These are phyloP conservation scores for Tephrocybe sp. DNA, from an alignment of 768 basidiomycete species.

Conservation along the genomic window DNA sequence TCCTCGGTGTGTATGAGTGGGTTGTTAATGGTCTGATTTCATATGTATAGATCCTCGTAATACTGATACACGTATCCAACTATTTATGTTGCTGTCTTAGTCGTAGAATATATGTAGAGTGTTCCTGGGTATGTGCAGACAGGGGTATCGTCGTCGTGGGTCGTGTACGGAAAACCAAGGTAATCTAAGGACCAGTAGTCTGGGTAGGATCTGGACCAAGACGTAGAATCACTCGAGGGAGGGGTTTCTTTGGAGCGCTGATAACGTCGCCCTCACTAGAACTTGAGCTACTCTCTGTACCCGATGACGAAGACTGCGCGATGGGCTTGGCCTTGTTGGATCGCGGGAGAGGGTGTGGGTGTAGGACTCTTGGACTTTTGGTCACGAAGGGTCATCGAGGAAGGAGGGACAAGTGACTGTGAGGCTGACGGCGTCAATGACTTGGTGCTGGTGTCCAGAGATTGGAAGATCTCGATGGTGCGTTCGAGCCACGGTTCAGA, in stretches of 20 bases:
- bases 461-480: slow-evolving; percentile 46
- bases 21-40: slow-evolving; percentile 51
- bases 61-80: too few relatives aligned
- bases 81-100: too few relatives aligned
- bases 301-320: background rate
- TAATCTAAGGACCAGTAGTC: too few relatives aligned
- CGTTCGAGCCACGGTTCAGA: slow-evolving; percentile 61
- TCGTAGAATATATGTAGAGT: too few relatives aligned
- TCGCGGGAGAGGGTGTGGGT: slow-evolving; percentile 9
- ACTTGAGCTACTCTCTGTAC: slow-evolving; percentile 18
- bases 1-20: slow-evolving; percentile 96
- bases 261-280: slow-evolving; percentile 32
- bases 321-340: background rate
- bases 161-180: too few relatives aligned
- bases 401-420: slow-evolving; percentile 1
- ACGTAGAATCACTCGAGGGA: slow-evolving; percentile 32
- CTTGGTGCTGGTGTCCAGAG: slow-evolving; percentile 35
- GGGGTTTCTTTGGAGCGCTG: slow-evolving; percentile 43
- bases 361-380: slow-evolving; percentile 14
- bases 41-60: background rate
- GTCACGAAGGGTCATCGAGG: slow-evolving; percentile 14
- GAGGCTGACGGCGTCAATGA: background rate
- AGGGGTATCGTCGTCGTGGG: background rate
- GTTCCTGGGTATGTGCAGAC: background rate
- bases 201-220: slow-evolving; percentile 28